phyloP scores from a whole-genome alignment of 805 yeast genomes.

The Candida oleophila region DNA sequence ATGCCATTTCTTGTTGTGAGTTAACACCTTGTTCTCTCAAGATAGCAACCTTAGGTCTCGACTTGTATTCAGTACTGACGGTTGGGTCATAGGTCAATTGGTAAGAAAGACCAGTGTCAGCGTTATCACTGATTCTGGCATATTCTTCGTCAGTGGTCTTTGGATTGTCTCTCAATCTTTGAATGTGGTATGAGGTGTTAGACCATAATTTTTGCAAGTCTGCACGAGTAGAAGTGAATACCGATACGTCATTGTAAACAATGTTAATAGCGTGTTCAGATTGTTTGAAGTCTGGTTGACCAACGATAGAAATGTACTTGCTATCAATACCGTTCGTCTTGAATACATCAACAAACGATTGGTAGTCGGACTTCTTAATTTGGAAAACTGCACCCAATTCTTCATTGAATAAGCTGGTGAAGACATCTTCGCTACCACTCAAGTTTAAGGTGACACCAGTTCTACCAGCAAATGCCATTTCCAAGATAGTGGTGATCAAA shows the following conservation, averaged over 20 bases:
- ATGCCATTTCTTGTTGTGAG: conserved; percentile 98
- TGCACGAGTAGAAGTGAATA: conserved; percentile 60
- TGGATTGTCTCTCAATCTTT: conserved; percentile 93
- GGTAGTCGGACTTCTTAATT: conserved; percentile 52
- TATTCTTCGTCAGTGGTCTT: conserved; percentile 84
- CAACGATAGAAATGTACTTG: conserved; percentile 60
- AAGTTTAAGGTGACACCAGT: conserved; percentile 68
- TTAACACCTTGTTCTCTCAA: conserved; percentile 98
- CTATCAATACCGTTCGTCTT: conserved; percentile 56
- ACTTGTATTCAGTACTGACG: background rate
- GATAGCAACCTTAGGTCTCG: conserved; percentile 87
- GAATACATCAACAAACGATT: conserved; percentile 55
- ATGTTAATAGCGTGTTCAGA: conserved; percentile 54
- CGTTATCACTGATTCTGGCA: conserved; percentile 68
- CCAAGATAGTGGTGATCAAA: conserved; percentile 75
- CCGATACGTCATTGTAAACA: conserved; percentile 41
- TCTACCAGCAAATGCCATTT: conserved; percentile 97
- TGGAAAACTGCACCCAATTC: conserved; percentile 98
- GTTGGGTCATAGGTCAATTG: conserved; percentile 68
- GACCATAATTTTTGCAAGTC: conserved; percentile 82
- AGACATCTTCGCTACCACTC: conserved; percentile 36
- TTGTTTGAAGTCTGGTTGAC: conserved; percentile 56
- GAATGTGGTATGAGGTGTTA: conserved; percentile 85
- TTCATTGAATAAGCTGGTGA: conserved; percentile 76
- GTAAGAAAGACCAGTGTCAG: conserved; percentile 87